phyloP scores from a whole-genome alignment of 108 stramenopile genomes.

The Nitzschia putrida region DNA sequence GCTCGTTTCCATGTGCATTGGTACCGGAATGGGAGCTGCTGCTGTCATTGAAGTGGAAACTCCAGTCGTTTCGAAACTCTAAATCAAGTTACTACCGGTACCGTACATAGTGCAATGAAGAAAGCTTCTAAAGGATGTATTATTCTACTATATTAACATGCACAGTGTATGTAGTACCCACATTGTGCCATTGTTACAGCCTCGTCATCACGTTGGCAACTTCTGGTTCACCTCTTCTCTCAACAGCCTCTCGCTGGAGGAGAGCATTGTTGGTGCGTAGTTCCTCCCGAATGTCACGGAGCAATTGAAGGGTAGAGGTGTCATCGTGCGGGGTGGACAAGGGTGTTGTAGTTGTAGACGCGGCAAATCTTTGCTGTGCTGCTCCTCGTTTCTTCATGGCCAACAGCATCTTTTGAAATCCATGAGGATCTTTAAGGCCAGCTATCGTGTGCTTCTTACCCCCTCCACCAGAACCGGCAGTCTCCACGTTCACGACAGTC shows the following conservation, averaged over 20 bases:
- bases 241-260: neutral
- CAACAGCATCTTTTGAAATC: slow-evolving; percentile 45
- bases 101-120: too few relatives aligned
- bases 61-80: neutral
- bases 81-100: too few relatives aligned
- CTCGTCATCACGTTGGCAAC: neutral
- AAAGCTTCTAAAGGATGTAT: too few relatives aligned
- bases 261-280: slow-evolving; percentile 24
- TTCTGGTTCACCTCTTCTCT: neutral
- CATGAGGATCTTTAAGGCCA: slow-evolving; percentile 34
- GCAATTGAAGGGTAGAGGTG: neutral
- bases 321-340: too few relatives aligned
- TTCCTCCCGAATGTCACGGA: slow-evolving; percentile 40
- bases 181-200: too few relatives aligned
- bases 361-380: neutral
- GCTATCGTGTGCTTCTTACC: slow-evolving; percentile 26
- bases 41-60: slow-evolving; percentile 88
- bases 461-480: slow-evolving; percentile 21
- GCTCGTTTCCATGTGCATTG: slow-evolving; percentile 95
- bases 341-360: neutral
- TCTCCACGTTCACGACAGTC: slow-evolving; percentile 38
- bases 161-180: too few relatives aligned
- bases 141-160: too few relatives aligned
- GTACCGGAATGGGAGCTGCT: slow-evolving; percentile 97
- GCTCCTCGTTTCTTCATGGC: slow-evolving; percentile 48